Conservation (phyloP, 2,329 filamentous ascomycete species). For the Xylaria sp. region DNA sequence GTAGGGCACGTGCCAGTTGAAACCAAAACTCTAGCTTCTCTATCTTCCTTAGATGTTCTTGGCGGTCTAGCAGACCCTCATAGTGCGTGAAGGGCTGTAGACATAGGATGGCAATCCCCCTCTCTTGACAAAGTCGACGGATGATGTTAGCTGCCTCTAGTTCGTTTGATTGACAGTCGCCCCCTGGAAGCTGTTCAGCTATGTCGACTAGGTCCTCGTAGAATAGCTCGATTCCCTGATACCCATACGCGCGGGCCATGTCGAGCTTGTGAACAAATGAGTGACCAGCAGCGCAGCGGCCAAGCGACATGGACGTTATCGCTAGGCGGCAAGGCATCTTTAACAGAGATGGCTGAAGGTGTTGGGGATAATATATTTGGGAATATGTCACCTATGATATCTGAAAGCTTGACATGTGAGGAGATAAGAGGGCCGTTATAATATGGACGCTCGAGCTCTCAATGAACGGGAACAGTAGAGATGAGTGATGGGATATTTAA, state of each 20-base stretch:
- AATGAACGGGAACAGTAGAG: not conserved
- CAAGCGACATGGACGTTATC: constrained; percentile 82
- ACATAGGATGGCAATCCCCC: constrained; percentile 69
- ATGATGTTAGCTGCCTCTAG: constrained; percentile 69
- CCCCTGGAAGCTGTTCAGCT: constrained; percentile 58
- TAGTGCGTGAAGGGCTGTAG: constrained; percentile 83
- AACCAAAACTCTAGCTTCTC: constrained; percentile 77
- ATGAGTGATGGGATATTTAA: not conserved
- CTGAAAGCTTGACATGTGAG: not conserved
- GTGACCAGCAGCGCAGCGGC: constrained; percentile 75
- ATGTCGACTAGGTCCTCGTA: constrained; percentile 78
- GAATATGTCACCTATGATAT: not conserved
- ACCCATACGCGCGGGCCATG: constrained; percentile 72
- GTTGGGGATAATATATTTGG: not conserved
- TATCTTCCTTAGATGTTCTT: constrained; percentile 66
- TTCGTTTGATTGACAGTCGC: constrained; percentile 57
- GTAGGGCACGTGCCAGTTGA: constrained; percentile 68
- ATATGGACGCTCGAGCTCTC: constrained; percentile 2
- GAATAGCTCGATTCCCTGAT: constrained; percentile 79
- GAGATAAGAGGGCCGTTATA: constrained; percentile 20
- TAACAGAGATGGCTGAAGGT: constrained; percentile 4
- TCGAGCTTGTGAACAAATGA: constrained; percentile 73
- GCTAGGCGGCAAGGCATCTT: constrained; percentile 68
- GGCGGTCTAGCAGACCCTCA: constrained; percentile 75
- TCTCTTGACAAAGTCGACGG: constrained; percentile 65